These are phyloP conservation scores for Choricystis sp. DNA, from an alignment of 139 green algal genomes.

Conservation along the genomic window DNA sequence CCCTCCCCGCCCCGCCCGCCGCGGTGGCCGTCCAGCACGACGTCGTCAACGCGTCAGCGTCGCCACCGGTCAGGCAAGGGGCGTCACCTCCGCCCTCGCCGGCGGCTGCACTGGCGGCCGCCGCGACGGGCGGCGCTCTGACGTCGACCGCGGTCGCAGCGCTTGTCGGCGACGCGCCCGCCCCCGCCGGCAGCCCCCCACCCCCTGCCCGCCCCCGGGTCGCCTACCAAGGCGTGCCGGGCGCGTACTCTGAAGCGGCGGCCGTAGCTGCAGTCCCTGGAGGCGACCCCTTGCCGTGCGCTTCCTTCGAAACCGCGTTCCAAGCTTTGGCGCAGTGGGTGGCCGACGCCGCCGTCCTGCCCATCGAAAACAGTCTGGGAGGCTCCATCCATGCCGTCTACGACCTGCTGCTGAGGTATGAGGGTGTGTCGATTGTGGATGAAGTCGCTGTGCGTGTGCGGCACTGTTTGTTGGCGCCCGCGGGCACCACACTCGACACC, in stretches of 20 bases:
- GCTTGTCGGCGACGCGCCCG: neutral
- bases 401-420: conserved; percentile 73
- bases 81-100: too few relatives aligned
- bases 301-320: conserved; percentile 92
- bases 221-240: conserved; percentile 79
- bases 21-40: too few relatives aligned
- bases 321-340: conserved; percentile 47
- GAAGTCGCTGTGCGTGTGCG: conserved; percentile 70
- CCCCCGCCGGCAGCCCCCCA: neutral
- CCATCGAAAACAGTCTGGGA: conserved; percentile 70
- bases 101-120: too few relatives aligned
- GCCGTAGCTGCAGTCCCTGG: conserved; percentile 60
- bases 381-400: conserved; percentile 74
- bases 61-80: too few relatives aligned
- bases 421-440: conserved; percentile 66
- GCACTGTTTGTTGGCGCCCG: conserved; percentile 90
- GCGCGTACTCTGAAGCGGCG: conserved; percentile 87
- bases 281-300: conserved; percentile 67
- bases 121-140: neutral
- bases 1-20: too few relatives aligned
- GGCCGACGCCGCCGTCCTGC: conserved; percentile 54
- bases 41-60: too few relatives aligned
- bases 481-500: conserved; percentile 54
- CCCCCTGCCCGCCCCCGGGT: conserved; percentile 13
- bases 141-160: neutral